A percentile compares a stretch with the other conserved stretches of the same genome.
These are phyloP conservation scores for Saccharomycopsis fibuligera DNA, from an alignment of 805 yeast genomes.

Conservation along the genomic window DNA sequence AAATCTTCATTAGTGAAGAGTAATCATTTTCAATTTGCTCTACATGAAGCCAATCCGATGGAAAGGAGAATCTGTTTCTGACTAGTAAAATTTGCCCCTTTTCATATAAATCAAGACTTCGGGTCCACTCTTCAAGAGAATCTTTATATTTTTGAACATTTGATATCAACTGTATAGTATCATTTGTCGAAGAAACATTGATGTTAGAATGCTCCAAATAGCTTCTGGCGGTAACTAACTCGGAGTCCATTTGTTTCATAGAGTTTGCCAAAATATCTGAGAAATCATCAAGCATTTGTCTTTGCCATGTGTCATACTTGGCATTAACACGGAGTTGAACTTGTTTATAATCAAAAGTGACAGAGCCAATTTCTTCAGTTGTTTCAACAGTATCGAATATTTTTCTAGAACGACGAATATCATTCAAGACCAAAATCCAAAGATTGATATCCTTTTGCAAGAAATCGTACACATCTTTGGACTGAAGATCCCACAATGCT, in stretches of 20 bases:
- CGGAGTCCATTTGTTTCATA: slow-evolving; percentile 29
- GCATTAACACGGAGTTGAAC: slow-evolving; percentile 48
- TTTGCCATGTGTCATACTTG: slow-evolving; percentile 57
- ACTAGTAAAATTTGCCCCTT: slow-evolving; percentile 37
- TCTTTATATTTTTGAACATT: slow-evolving; percentile 31
- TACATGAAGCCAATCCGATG: slow-evolving; percentile 48
- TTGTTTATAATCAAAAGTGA: slow-evolving; percentile 40
- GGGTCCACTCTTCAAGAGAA: slow-evolving; percentile 24
- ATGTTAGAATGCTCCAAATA: slow-evolving; percentile 32
- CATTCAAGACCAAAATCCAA: slow-evolving; percentile 46
- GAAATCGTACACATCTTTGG: slow-evolving; percentile 33
- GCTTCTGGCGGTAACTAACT: slow-evolving; percentile 30
- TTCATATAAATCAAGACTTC: slow-evolving; percentile 23
- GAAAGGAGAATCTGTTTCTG: slow-evolving; percentile 41
- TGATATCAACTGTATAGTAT: slow-evolving; percentile 34
- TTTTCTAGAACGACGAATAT: slow-evolving; percentile 36
- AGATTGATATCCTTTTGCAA: slow-evolving; percentile 31
- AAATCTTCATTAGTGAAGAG: slow-evolving; percentile 35
- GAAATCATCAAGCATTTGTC: slow-evolving; percentile 36
- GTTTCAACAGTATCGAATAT: slow-evolving; percentile 48
- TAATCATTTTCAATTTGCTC: slow-evolving; percentile 57
- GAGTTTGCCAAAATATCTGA: slow-evolving; percentile 31
- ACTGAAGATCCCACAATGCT: slow-evolving; percentile 50
- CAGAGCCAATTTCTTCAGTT: slow-evolving; percentile 34
- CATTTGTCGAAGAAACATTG: slow-evolving; percentile 34